A percentile compares a stretch with the other conserved stretches of the same genome.
Conservation (phyloP, 1,284 basidiomycete genomes). For the Stygiomarasmius scandens region DNA sequence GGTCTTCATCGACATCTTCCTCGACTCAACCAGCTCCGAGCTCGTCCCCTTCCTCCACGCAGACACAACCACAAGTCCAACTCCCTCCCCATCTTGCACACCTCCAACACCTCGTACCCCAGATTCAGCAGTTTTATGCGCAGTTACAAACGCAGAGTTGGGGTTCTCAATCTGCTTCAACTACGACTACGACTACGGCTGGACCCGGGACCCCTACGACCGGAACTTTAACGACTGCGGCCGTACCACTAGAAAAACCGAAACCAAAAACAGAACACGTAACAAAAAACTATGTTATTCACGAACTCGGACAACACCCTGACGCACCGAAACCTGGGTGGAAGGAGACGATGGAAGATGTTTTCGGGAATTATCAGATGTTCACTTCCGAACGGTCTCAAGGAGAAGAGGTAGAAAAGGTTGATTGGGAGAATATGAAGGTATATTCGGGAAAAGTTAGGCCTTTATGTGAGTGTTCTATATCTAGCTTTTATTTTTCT, state of each 20-base stretch:
- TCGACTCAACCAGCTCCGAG: too few species aligned
- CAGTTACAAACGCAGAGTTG: too few species aligned
- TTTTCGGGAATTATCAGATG: slow-evolving; percentile 68
- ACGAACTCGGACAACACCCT: slow-evolving; percentile 56
- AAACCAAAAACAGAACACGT: slow-evolving; percentile 46
- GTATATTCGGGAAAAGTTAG: slow-evolving; percentile 63
- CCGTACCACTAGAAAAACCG: too few species aligned
- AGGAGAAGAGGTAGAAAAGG: slow-evolving; percentile 22
- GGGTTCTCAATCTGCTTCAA: too few species aligned
- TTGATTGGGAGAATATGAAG: slow-evolving; percentile 68
- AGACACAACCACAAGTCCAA: not conserved
- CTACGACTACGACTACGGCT: too few species aligned
- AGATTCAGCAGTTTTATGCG: too few species aligned
- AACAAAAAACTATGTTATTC: slow-evolving; percentile 65
- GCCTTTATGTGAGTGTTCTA: slow-evolving; percentile 53
- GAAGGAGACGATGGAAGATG: slow-evolving; percentile 71
- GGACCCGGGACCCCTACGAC: too few species aligned
- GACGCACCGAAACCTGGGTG: slow-evolving; percentile 56
- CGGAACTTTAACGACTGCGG: too few species aligned
- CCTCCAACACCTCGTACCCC: too few species aligned
- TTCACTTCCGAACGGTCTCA: too few species aligned
- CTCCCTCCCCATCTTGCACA: not conserved
- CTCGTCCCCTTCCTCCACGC: too few species aligned
- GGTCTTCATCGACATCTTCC: too few species aligned
- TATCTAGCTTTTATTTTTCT: slow-evolving; percentile 6